These are phyloP conservation scores for Candida sp. DNA, from an alignment of 1,139 yeast species.

Conservation along the genomic window DNA sequence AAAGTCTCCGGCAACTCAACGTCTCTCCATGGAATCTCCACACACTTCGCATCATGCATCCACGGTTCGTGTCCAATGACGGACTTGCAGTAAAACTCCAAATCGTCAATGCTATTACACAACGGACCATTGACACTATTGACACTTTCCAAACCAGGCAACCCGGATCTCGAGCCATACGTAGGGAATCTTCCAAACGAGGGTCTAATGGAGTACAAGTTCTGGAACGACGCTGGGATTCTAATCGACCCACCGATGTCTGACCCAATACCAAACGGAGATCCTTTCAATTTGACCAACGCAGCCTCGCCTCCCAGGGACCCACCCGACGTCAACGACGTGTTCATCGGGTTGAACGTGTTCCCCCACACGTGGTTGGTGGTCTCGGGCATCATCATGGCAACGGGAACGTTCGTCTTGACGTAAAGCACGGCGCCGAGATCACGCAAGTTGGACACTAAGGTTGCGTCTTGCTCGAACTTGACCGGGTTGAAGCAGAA, in stretches of 20 bases:
- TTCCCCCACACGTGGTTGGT: slow-evolving; percentile 43
- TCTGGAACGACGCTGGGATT: slow-evolving; percentile 75
- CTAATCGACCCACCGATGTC: slow-evolving; percentile 84
- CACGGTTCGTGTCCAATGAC: slow-evolving; percentile 70
- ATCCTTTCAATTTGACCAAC: slow-evolving; percentile 63
- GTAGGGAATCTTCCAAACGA: slow-evolving; percentile 62
- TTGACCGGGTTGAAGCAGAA: slow-evolving; percentile 56
- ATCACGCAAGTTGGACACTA: slow-evolving; percentile 26
- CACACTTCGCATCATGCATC: slow-evolving; percentile 58
- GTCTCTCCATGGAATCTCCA: slow-evolving; percentile 67
- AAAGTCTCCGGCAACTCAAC: slow-evolving; percentile 44
- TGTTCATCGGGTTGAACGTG: slow-evolving; percentile 44
- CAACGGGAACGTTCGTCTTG: slow-evolving; percentile 50
- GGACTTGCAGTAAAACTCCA: slow-evolving; percentile 60
- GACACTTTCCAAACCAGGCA: slow-evolving; percentile 62
- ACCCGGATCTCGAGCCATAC: slow-evolving; percentile 48
- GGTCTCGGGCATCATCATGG: slow-evolving; percentile 51
- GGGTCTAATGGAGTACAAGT: slow-evolving; percentile 70
- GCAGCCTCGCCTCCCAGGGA: slow-evolving; percentile 84
- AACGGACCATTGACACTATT: slow-evolving; percentile 67
- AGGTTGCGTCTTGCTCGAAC: slow-evolving; percentile 35
- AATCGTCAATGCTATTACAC: slow-evolving; percentile 62
- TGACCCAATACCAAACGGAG: slow-evolving; percentile 70
- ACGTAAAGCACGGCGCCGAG: slow-evolving; percentile 70
- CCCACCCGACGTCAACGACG: slow-evolving; percentile 53